phyloP scores from a whole-genome alignment of 75 land plant genomes.

The Picea sitchensis region DNA sequence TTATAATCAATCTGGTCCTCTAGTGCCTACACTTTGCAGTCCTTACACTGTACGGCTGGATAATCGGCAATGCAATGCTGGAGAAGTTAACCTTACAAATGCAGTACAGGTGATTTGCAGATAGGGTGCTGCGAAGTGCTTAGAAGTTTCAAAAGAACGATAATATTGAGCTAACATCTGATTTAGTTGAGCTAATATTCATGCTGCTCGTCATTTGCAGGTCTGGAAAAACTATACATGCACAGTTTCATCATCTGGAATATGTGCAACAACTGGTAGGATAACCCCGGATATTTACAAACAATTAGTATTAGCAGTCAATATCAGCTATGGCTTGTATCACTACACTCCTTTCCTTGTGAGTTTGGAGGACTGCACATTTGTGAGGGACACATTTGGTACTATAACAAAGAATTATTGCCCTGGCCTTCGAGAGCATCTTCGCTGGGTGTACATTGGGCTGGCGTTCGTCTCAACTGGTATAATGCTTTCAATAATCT shows the following conservation, averaged over 20 bases:
- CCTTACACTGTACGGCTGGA: conserved; percentile 38
- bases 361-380: conserved; percentile 65
- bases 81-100: conserved; percentile 31
- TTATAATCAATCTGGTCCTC: conserved; percentile 76
- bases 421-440: conserved; percentile 45
- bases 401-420: conserved; percentile 50
- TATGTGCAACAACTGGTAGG: conserved; percentile 47
- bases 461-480: conserved; percentile 63
- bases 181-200: conserved; percentile 1
- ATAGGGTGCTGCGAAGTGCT: not conserved
- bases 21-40: conserved; percentile 57
- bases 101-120: conserved; percentile 55
- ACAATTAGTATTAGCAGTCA: conserved; percentile 54
- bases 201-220: conserved; percentile 21
- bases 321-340: conserved; percentile 59
- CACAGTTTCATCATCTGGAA: conserved; percentile 29
- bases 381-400: conserved; percentile 66
- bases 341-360: conserved; percentile 70
- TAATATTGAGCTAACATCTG: not conserved
- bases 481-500: conserved; percentile 64
- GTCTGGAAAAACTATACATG: conserved; percentile 72
- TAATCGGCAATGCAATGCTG: conserved; percentile 34
- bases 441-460: conserved; percentile 60
- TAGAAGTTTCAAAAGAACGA: not conserved
- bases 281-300: conserved; percentile 54